These are phyloP conservation scores for Ordospora colligata DNA, from an alignment of 371 early-diverging fungal genomes.

Conservation along the genomic window DNA sequence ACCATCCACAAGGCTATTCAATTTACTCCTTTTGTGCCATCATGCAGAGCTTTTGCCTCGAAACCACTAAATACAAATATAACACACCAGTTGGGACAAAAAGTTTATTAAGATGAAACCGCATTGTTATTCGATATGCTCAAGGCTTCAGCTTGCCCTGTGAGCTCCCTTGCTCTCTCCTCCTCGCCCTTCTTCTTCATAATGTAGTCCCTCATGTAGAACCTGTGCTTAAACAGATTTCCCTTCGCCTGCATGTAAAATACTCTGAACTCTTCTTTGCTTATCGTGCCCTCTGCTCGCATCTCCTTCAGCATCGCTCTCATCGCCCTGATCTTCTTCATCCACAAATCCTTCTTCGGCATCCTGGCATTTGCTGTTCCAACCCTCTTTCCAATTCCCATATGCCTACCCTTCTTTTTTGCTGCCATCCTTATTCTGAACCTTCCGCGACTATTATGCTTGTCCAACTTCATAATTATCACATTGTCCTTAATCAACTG, in stretches of 20 bases:
- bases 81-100: too few species aligned
- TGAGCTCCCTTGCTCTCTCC: slow-evolving; percentile 78
- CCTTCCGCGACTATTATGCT: slow-evolving; percentile 82
- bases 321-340: slow-evolving; percentile 94
- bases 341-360: slow-evolving; percentile 90
- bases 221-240: slow-evolving; percentile 99
- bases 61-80: too few species aligned
- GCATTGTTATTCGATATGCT: slow-evolving; percentile 18
- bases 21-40: too few species aligned
- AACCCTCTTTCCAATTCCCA: slow-evolving; percentile 89
- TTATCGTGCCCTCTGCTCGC: slow-evolving; percentile 85
- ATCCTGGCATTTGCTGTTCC: slow-evolving; percentile 98
- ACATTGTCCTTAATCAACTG: slow-evolving; percentile 90
- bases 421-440: slow-evolving; percentile 79
- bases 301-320: slow-evolving; percentile 91
- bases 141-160: slow-evolving; percentile 86
- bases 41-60: too few species aligned
- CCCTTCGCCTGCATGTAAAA: slow-evolving; percentile 97
- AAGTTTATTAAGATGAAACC: background rate
- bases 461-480: slow-evolving; percentile 86
- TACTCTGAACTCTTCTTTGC: slow-evolving; percentile 82
- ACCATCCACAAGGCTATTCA: background rate
- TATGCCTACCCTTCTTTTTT: slow-evolving; percentile 95
- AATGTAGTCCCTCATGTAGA: slow-evolving; percentile 96
- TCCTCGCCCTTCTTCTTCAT: slow-evolving; percentile 98